Conservation (phyloP, 192 early-diverging fungal species). For the Coemansia sp. region DNA sequence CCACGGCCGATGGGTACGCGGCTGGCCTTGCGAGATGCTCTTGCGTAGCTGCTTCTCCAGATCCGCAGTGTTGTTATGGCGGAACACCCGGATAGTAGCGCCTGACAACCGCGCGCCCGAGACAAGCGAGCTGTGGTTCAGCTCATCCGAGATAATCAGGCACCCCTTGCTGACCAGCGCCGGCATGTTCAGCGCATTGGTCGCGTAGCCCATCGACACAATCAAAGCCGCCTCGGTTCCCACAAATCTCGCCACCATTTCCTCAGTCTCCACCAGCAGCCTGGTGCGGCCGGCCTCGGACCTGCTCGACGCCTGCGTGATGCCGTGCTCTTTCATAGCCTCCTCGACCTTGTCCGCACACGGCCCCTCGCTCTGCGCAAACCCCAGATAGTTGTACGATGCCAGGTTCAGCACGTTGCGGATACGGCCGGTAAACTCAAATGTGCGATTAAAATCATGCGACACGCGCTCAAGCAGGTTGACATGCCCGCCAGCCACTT, state of each 20-base stretch:
- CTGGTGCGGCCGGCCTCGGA: slow-evolving; percentile 69
- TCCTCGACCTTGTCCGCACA: slow-evolving; percentile 92
- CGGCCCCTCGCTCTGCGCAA: slow-evolving; percentile 88
- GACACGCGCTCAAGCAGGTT: slow-evolving; percentile 84
- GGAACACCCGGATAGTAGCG: slow-evolving; percentile 87
- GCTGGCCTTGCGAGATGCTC: slow-evolving; percentile 92
- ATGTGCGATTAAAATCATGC: slow-evolving; percentile 79
- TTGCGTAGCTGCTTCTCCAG: slow-evolving; percentile 79
- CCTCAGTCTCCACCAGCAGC: slow-evolving; percentile 77
- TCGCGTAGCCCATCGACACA: slow-evolving; percentile 95
- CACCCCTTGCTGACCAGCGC: slow-evolving; percentile 79
- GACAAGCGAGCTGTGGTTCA: slow-evolving; percentile 93
- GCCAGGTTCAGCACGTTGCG: slow-evolving; percentile 86
- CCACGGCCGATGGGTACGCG: slow-evolving; percentile 96
- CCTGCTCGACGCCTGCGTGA: slow-evolving; percentile 64
- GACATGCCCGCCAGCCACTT: slow-evolving; percentile 85
- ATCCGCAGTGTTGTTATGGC: slow-evolving; percentile 85
- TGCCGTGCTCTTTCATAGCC: slow-evolving; percentile 68
- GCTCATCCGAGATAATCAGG: slow-evolving; percentile 91
- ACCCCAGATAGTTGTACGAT: slow-evolving; percentile 98
- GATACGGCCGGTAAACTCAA: slow-evolving; percentile 77
- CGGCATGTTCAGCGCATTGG: slow-evolving; percentile 92
- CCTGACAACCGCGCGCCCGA: slow-evolving; percentile 92
- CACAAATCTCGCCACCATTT: slow-evolving; percentile 83
- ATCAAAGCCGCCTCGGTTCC: slow-evolving; percentile 84